A percentile compares a stretch with the other conserved stretches of the same genome.
Conservation (phyloP, 2,329 filamentous ascomycete species). For the Pseudogymnoascus verrucosus region DNA sequence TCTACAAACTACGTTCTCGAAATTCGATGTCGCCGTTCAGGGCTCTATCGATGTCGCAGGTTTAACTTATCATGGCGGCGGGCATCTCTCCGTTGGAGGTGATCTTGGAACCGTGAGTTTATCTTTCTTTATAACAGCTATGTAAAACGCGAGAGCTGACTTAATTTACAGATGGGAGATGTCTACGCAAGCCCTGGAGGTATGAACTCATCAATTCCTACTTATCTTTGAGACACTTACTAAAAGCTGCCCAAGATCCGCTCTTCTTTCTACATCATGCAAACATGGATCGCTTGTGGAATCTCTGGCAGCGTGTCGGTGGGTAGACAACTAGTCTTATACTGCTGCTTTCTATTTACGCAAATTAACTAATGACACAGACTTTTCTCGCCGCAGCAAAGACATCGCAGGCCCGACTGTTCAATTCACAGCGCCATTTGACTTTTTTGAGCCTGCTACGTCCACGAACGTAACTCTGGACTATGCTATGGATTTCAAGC, state of each 20-base stretch:
- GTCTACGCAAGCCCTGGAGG: not conserved
- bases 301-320: conserved; percentile 27
- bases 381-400: conserved; percentile 15
- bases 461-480: conserved; percentile 30
- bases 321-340: conserved; percentile 17
- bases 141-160: not conserved
- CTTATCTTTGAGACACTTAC: not conserved
- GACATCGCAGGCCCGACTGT: conserved; percentile 29
- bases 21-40: conserved; percentile 26
- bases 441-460: conserved; percentile 26
- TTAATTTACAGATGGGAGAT: not conserved
- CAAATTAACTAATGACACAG: not conserved
- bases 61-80: conserved; percentile 24
- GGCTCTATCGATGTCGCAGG: conserved; percentile 18
- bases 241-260: conserved; percentile 28
- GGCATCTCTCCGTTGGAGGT: conserved; percentile 25
- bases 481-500: conserved; percentile 14
- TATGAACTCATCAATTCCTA: not conserved
- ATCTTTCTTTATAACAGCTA: conserved; percentile 19
- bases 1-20: conserved; percentile 19
- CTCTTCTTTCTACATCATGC: conserved; percentile 29
- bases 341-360: not conserved
- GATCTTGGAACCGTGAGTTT: conserved; percentile 26
- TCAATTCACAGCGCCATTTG: conserved; percentile 27
- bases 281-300: conserved; percentile 24